These are phyloP conservation scores for Ophiostoma ulmi DNA, from an alignment of 2,329 filamentous ascomycete species.

Conservation along the genomic window DNA sequence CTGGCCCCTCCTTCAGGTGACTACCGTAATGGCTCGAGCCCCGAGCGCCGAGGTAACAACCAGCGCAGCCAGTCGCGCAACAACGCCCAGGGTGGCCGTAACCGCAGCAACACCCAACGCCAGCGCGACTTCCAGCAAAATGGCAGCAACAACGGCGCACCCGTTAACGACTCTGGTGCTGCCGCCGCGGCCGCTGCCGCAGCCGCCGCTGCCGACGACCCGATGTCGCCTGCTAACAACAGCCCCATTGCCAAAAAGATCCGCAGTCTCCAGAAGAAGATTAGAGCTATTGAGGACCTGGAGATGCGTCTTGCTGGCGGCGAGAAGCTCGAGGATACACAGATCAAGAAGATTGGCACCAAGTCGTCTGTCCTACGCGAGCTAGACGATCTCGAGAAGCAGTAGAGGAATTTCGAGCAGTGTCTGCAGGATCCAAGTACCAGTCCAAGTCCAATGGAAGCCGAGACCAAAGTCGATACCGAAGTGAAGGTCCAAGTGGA, in stretches of 20 bases:
- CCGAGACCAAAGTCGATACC: neutral
- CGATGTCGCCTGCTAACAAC: conserved; percentile 44
- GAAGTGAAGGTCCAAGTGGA: neutral
- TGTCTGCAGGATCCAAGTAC: neutral
- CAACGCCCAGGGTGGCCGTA: conserved; percentile 36
- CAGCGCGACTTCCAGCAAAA: conserved; percentile 33
- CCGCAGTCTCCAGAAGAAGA: conserved; percentile 89
- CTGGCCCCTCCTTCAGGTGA: conserved; percentile 45
- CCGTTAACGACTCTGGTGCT: conserved; percentile 26
- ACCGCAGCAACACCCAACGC: conserved; percentile 49
- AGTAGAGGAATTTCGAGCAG: conserved; percentile 24
- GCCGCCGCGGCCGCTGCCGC: conserved; percentile 34
- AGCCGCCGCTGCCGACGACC: conserved; percentile 37
- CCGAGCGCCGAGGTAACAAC: conserved; percentile 53
- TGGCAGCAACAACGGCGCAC: conserved; percentile 17
- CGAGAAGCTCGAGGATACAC: conserved; percentile 96
- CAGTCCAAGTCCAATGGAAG: neutral
- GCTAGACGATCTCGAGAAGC: conserved; percentile 56
- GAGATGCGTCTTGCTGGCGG: conserved; percentile 94
- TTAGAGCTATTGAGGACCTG: conserved; percentile 92
- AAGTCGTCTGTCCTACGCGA: conserved; percentile 81
- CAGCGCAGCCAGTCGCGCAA: conserved; percentile 52
- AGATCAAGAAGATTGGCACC: conserved; percentile 95
- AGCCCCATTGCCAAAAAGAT: conserved; percentile 90
- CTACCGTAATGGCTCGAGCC: conserved; percentile 47